A percentile compares a stretch with the other conserved stretches of the same genome.
Evolutionary conservation across 2,329 filamentous ascomycete genomes (phyloP).

Genomic region (Calonectria multiphialidica): DNA sequence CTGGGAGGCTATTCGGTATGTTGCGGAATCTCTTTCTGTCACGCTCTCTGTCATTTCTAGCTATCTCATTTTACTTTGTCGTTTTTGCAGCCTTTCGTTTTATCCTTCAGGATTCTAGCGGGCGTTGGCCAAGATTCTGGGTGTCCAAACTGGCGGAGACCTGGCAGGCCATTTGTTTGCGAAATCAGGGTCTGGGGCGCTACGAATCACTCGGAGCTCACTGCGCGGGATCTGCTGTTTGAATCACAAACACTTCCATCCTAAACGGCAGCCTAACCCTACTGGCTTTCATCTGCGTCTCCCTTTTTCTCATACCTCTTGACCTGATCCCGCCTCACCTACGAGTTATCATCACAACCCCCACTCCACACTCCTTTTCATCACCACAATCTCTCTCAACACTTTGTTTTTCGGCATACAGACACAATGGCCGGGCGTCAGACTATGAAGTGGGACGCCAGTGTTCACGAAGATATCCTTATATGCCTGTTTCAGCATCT

Average conservation of each 20-base stretch:
- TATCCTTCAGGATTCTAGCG: background rate
- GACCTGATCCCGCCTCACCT: background rate
- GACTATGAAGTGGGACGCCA: constrained; percentile 55
- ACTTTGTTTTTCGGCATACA: background rate
- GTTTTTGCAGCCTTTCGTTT: background rate
- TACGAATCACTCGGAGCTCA: background rate
- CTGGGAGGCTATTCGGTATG: constrained; percentile 61
- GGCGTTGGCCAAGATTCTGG: background rate
- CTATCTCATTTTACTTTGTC: background rate
- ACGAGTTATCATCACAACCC: constrained; percentile 8
- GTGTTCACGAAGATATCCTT: constrained; percentile 59
- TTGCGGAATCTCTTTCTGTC: constrained; percentile 13
- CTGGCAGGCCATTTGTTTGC: background rate
- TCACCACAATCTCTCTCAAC: background rate
- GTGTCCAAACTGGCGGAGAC: background rate
- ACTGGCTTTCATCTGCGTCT: background rate
- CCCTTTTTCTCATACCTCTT: constrained; percentile 17
- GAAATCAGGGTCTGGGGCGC: background rate
- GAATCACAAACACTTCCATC: background rate
- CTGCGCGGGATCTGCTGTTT: background rate
- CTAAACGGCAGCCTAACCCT: constrained; percentile 14
- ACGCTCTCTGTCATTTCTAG: constrained; percentile 12
- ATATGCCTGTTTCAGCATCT: constrained; percentile 53
- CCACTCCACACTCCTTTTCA: background rate
- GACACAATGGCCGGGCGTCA: constrained; percentile 45